Conservation (phyloP, 2,329 filamentous ascomycete genomes). For the Coniochaeta hoffmannii region DNA sequence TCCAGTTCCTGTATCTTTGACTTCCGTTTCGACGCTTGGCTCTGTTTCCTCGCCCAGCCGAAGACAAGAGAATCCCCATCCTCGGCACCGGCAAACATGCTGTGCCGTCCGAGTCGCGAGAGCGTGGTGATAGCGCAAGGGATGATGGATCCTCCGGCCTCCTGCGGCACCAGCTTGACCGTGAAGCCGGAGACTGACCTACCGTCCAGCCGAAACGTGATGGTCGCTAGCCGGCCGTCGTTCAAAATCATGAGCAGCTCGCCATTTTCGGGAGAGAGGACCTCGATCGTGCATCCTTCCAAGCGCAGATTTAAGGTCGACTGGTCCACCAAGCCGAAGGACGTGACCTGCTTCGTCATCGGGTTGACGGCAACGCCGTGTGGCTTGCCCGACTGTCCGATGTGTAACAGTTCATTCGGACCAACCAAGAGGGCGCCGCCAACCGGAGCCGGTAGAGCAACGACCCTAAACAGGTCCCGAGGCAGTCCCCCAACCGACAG, state of each 20-base stretch:
- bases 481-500: conserved; percentile 80
- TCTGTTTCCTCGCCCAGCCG: conserved; percentile 65
- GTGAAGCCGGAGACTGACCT: conserved; percentile 81
- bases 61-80: conserved; percentile 73
- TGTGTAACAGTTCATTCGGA: conserved; percentile 84
- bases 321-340: conserved; percentile 81
- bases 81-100: conserved; percentile 81
- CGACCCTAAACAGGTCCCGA: conserved; percentile 75
- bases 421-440: conserved; percentile 85
- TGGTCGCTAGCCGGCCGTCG: conserved; percentile 64
- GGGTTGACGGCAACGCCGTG: conserved; percentile 90
- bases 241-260: conserved; percentile 79
- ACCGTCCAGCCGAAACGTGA: conserved; percentile 83
- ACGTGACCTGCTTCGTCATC: conserved; percentile 74
- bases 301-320: conserved; percentile 71
- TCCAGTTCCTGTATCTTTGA: conserved; percentile 51
- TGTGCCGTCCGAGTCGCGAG: conserved; percentile 57
- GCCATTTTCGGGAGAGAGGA: conserved; percentile 67
- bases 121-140: conserved; percentile 61
- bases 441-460: conserved; percentile 77
- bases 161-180: conserved; percentile 56
- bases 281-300: conserved; percentile 73
- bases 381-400: conserved; percentile 91
- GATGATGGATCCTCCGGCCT: conserved; percentile 57
- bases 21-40: conserved; percentile 54